A percentile compares a stretch with the other conserved stretches of the same genome.
Conservation (phyloP, 352 stramenopile species). For the Pythium apleroticum region DNA sequence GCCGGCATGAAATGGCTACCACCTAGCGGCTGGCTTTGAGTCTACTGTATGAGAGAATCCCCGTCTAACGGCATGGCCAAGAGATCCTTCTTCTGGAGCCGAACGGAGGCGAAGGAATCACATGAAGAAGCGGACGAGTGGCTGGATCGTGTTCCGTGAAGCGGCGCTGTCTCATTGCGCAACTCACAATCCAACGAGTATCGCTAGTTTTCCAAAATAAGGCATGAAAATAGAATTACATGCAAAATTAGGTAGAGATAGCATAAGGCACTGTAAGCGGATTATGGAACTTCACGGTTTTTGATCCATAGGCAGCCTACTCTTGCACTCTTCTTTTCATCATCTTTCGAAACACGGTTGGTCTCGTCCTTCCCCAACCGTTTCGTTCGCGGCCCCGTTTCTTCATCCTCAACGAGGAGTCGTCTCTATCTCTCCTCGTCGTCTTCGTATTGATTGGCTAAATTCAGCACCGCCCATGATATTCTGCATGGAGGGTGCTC, state of each 20-base stretch:
- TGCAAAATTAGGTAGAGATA: too few species aligned
- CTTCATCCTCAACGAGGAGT: constrained; percentile 11
- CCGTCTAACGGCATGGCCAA: background rate
- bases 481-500: background rate
- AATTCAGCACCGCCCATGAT: background rate
- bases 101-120: background rate
- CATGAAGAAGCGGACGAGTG: background rate
- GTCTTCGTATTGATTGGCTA: constrained; percentile 1
- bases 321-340: too few species aligned
- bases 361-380: background rate
- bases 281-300: too few species aligned
- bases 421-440: constrained; percentile 4
- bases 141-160: constrained; percentile 1
- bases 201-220: too few species aligned
- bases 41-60: too few species aligned
- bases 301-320: too few species aligned
- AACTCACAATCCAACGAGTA: background rate
- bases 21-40: too few species aligned
- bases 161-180: constrained; percentile 4
- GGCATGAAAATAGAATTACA: too few species aligned
- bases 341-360: constrained; percentile 7
- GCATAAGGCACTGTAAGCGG: too few species aligned
- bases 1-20: too few species aligned
- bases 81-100: constrained; percentile 3
- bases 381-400: constrained; percentile 17